phyloP scores from a whole-genome alignment of 1,284 basidiomycete genomes.

The Neotropicomus parvogracilis region DNA sequence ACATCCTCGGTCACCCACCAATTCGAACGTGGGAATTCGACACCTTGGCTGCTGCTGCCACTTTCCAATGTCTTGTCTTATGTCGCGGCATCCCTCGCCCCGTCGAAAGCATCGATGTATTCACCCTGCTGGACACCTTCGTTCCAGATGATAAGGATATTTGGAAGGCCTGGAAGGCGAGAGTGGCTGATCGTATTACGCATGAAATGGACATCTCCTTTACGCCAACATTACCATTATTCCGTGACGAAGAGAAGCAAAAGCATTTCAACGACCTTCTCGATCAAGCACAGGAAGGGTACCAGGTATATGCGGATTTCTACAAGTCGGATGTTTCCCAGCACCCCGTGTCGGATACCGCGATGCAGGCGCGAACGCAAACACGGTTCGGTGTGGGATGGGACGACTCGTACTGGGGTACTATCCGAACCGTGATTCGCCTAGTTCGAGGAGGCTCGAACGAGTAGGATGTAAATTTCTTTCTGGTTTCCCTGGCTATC shows the following conservation, averaged over 20 bases:
- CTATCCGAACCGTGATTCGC: too few species aligned
- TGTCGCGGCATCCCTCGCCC: constrained; percentile 3
- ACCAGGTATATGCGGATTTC: not conserved
- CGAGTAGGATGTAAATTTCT: too few species aligned
- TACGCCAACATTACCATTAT: constrained; percentile 4
- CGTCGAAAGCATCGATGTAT: constrained; percentile 2
- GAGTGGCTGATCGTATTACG: constrained; percentile 4
- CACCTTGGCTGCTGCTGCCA: constrained; percentile 1
- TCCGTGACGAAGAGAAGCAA: not conserved
- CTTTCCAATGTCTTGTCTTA: constrained; percentile 7
- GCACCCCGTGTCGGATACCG: not conserved
- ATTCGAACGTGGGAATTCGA: constrained; percentile 7
- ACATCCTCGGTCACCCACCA: constrained; percentile 4
- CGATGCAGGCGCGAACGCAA: too few species aligned
- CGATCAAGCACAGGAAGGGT: not conserved
- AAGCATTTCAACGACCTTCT: not conserved
- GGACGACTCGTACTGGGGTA: too few species aligned
- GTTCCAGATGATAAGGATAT: constrained; percentile 9
- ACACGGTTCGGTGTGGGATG: too few species aligned
- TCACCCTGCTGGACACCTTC: constrained; percentile 2
- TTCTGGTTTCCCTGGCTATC: too few species aligned
- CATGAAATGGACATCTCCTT: constrained; percentile 7
- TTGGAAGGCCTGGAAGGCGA: constrained; percentile 9
- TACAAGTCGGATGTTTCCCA: not conserved
- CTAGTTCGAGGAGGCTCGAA: too few species aligned